A percentile compares a stretch with the other conserved stretches of the same genome.
Conservation (phyloP, 1,284 basidiomycete genomes). For the Bjerkandera adusta region DNA sequence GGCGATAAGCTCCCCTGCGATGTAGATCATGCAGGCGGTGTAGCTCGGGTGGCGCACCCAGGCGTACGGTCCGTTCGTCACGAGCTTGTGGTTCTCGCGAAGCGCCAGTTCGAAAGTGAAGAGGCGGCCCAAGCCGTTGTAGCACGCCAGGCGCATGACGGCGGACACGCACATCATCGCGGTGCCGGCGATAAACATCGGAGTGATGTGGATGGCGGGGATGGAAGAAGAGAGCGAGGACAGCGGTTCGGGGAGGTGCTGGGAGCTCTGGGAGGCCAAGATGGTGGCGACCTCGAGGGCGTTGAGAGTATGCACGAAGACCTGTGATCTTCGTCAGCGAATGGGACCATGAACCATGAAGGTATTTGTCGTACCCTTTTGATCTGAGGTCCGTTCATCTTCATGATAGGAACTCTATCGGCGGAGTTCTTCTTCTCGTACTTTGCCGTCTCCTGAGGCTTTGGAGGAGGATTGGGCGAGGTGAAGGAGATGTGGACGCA, state of each 20-base stretch:
- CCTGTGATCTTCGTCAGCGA: background rate
- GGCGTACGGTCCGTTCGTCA: slow-evolving; percentile 12
- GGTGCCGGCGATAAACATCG: background rate
- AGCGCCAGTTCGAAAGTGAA: slow-evolving; percentile 14
- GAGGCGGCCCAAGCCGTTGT: slow-evolving; percentile 4
- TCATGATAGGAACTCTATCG: too few relatives aligned
- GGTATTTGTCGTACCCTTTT: too few relatives aligned
- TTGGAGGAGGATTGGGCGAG: background rate
- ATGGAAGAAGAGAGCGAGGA: background rate
- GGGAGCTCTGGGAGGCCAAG: background rate
- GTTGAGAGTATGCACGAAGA: background rate
- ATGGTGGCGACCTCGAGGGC: background rate
- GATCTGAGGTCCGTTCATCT: too few relatives aligned
- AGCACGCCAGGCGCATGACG: slow-evolving; percentile 4
- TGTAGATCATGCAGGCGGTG: slow-evolving; percentile 4
- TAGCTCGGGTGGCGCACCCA: slow-evolving; percentile 13
- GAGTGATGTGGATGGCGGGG: background rate
- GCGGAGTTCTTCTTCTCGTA: background rate
- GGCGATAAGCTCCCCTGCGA: background rate
- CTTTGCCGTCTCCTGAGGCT: background rate
- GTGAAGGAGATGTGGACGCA: slow-evolving; percentile 2
- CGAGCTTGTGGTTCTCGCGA: slow-evolving; percentile 6
- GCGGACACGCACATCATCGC: background rate
- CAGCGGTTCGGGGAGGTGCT: background rate
- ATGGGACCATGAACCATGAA: too few relatives aligned